Base-by-base conservation (phyloP, 306 rosid genomes). In the Quercus rubra region DNA sequence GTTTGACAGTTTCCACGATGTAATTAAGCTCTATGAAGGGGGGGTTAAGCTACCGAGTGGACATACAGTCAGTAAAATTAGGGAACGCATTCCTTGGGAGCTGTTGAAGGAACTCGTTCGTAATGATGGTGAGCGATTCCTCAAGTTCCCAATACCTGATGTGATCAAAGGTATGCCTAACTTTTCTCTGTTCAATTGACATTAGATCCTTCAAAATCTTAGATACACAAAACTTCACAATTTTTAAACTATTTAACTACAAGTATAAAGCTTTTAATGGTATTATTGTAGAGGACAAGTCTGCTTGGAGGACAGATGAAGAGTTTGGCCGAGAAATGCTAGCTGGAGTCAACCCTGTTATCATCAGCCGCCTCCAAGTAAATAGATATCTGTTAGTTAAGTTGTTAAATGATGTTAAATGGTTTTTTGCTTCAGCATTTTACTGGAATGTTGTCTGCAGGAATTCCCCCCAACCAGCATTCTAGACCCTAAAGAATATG, bases 291-390 rank as follows among this genome's bases (percentile, higher is more conserved):
- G 99, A 63, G 6, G 83, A 83, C 66, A 90, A 81, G 73, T 84
- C 90, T 56, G 99, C 99, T 57, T 95, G 99, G 99, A 88, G 99
- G 73, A 88, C 98, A 4, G 98, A 93, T 5, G 94, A 91, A 52
- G 99, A 95, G 78, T 93, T 95, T 55, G 94, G 70, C 57, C 84
- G 99, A 80, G 98, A 95, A 90, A 95, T 90, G 98, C 89, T 95
- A 20, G 97, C 99, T 0, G 99, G 99, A 31, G 97, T 95, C 61
- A 95, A 93, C 82, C 99, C 99, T 38, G 92, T 95, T n/a, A 77
- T 88, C 78, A 91, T 95, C 46, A 63, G 91, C 20, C 87, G 91
- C 67, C 96, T 95, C 76, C 78, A 79, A 73, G 99, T 93, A 88
- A 70, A 72, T 51, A 41, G 13, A 61, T 38, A 55, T 71, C 72